Evolutionary conservation across 75 land plant species (phyloP), one percentile per base, ranked within the genome.

Genomic region (Selaginella moellendorffii): DNA sequence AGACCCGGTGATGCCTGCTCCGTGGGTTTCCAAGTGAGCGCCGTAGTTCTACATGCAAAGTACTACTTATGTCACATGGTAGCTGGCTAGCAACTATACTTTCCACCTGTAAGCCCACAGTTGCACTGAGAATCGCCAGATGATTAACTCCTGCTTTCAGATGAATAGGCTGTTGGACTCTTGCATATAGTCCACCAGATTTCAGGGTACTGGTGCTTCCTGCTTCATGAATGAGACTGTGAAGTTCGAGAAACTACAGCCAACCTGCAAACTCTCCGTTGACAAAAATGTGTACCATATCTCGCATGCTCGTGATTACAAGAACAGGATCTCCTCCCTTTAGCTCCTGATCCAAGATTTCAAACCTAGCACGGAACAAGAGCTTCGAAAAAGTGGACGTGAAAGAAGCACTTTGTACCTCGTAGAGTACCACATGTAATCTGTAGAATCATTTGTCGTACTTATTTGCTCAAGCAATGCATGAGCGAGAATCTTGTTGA

Each of bases 31-130:
- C 63, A 83, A 82, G 65, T 77, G 81, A 36, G 98, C 80, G 20
- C 98, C 98, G 74, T 88, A 88, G 69, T 93, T 93, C 98, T 93
- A 36, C 5, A 36, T 36, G 46, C 46, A n/a, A n/a, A n/a, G n/a
- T n/a, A n/a, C n/a, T n/a, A n/a, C n/a, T n/a, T n/a, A n/a, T n/a
- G n/a, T n/a, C n/a, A n/a, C n/a, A n/a, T n/a, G n/a, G n/a, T n/a
- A n/a, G n/a, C n/a, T n/a, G n/a, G n/a, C n/a, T n/a, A n/a, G n/a
- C n/a, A n/a, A n/a, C n/a, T n/a, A n/a, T n/a, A n/a, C n/a, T n/a
- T n/a, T n/a, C n/a, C 5, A 86, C 97, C 76, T 87, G 90, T 1
- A 78, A 36, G 17, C 93, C 93, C 65, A 85, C 78, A 8, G 93
- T 88, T 30, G 71, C 72, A 54, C 83, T 80, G 12, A 88, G 75